Conservation (phyloP, 73 alveolate species). For the Breviolum minutum region DNA sequence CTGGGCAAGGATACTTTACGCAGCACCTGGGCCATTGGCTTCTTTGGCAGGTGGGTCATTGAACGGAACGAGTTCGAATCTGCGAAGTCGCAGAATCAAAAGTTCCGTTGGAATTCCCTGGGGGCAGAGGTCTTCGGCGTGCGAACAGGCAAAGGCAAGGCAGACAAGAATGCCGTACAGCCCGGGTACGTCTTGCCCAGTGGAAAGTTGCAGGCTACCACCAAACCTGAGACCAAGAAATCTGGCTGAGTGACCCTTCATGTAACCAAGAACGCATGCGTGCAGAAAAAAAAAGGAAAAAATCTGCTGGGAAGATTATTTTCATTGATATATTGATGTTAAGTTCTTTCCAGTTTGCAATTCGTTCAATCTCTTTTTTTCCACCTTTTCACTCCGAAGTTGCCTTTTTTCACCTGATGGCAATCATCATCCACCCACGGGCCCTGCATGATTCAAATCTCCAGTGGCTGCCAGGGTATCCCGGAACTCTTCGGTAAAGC, state of each 20-base stretch:
- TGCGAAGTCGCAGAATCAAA: slow-evolving; percentile 53
- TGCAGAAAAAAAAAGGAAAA: too few species aligned
- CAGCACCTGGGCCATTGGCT: slow-evolving; percentile 76
- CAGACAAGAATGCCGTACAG: background rate
- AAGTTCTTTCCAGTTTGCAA: too few species aligned
- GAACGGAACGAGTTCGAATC: slow-evolving; percentile 84
- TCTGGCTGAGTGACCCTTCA: background rate
- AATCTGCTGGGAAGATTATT: too few species aligned
- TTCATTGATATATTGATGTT: too few species aligned
- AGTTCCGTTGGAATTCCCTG: slow-evolving; percentile 83
- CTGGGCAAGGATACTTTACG: slow-evolving; percentile 52
- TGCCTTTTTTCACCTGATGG: too few species aligned
- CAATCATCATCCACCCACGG: too few species aligned
- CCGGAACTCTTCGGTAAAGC: slow-evolving; percentile 91
- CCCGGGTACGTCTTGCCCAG: background rate
- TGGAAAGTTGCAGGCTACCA: background rate
- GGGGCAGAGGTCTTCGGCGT: slow-evolving; percentile 89
- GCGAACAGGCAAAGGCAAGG: slow-evolving; percentile 8
- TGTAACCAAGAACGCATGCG: background rate
- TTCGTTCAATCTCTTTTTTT: too few species aligned
- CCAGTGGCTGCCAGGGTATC: slow-evolving; percentile 46
- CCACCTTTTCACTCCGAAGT: too few species aligned
- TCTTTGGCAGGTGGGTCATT: slow-evolving; percentile 84
- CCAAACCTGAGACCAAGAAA: background rate
- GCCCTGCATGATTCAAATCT: too few species aligned